phyloP scores from a whole-genome alignment of 805 yeast species.

The Candida sakaeoensis region DNA sequence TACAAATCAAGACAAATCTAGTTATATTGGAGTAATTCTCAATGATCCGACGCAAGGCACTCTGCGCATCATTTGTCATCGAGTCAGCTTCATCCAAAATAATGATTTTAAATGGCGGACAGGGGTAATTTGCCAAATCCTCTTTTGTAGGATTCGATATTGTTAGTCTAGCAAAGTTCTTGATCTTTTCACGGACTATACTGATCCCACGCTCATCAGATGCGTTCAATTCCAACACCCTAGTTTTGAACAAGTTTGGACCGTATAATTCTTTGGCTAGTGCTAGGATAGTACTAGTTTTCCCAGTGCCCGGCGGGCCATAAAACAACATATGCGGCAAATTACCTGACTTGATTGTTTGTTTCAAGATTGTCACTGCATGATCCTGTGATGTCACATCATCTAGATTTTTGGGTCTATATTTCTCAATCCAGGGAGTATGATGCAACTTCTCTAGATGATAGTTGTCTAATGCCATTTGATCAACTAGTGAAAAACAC shows the following conservation, averaged over 20 bases:
- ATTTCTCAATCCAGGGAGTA: constrained; percentile 92
- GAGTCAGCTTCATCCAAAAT: constrained; percentile 95
- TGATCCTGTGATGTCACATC: constrained; percentile 92
- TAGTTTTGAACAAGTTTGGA: constrained; percentile 59
- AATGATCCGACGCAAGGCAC: constrained; percentile 83
- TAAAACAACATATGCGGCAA: constrained; percentile 89
- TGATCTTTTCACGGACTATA: constrained; percentile 80
- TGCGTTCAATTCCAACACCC: constrained; percentile 83
- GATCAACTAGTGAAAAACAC: constrained; percentile 8
- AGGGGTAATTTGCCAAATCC: constrained; percentile 74
- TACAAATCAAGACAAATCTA: constrained; percentile 91
- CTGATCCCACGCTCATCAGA: constrained; percentile 90
- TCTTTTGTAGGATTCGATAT: constrained; percentile 76
- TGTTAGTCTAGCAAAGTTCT: constrained; percentile 79
- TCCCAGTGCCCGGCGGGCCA: constrained; percentile 95
- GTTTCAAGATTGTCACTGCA: constrained; percentile 77
- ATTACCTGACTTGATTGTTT: constrained; percentile 75
- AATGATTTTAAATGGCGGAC: constrained; percentile 94
- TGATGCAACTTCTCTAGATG: constrained; percentile 44
- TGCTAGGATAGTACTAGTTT: constrained; percentile 84
- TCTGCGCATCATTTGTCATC: constrained; percentile 96
- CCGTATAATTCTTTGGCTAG: constrained; percentile 75
- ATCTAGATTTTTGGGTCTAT: constrained; percentile 81
- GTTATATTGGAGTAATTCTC: constrained; percentile 69
- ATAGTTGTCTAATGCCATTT: constrained; percentile 17